Percentiles rank a stretch among this genome's conserved stretches.
Conservation (phyloP, 2,329 filamentous ascomycete species). For the Phyllosticta citrichinensis region DNA sequence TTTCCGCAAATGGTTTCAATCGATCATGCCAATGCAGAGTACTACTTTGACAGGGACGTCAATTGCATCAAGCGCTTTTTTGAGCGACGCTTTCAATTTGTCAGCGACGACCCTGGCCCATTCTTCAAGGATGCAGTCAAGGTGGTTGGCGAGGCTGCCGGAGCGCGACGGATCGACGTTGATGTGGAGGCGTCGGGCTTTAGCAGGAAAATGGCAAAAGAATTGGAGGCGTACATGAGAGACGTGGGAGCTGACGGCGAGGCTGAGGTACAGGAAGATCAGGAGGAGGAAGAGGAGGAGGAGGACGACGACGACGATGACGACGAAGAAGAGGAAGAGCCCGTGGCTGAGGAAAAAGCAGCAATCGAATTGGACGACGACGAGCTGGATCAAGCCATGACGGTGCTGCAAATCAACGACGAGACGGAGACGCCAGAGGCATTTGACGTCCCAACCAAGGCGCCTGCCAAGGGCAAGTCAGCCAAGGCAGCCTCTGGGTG, state of each 20-base stretch:
- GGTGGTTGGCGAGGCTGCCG: conserved; percentile 51
- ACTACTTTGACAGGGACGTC: conserved; percentile 96
- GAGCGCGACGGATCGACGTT: conserved; percentile 57
- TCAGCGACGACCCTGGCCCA: conserved; percentile 69
- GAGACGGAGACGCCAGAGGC: conserved; percentile 19
- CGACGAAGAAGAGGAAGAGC: background rate
- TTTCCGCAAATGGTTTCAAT: conserved; percentile 98
- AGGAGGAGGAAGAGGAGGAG: conserved; percentile 11
- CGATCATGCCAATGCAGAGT: conserved; percentile 85
- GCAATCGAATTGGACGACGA: conserved; percentile 2
- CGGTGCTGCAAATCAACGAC: conserved; percentile 27
- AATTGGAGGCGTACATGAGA: conserved; percentile 84
- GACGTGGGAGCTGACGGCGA: conserved; percentile 51
- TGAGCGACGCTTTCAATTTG: conserved; percentile 77
- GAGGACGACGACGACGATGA: conserved; percentile 11
- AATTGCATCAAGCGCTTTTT: conserved; percentile 95
- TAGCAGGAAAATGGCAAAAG: conserved; percentile 92
- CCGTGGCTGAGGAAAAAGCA: background rate
- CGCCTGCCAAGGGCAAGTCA: background rate
- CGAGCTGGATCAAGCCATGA: conserved; percentile 17
- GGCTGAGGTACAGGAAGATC: conserved; percentile 16
- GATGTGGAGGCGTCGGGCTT: conserved; percentile 89
- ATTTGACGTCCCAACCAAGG: background rate
- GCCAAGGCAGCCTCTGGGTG: conserved; percentile 11
- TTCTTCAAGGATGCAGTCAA: conserved; percentile 79